Evolutionary conservation across 2,329 filamentous ascomycete species (phyloP).

Genomic region (Plectosphaerella sp.): DNA sequence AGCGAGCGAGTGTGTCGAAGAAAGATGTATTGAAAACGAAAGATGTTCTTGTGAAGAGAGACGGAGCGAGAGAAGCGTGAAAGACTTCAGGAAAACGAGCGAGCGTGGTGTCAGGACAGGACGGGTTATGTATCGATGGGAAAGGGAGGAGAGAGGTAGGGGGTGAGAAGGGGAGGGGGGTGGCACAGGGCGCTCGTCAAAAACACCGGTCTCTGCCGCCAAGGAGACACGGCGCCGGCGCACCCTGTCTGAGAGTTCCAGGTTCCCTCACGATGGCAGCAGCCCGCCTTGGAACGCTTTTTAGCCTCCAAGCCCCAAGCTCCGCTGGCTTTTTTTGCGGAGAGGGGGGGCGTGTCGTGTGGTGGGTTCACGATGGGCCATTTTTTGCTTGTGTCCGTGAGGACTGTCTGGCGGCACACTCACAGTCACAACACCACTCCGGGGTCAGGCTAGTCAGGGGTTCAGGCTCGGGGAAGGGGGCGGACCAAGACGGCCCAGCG

Average conservation of each 20-base stretch:
- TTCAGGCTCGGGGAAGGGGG: neutral
- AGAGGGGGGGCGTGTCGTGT: neutral
- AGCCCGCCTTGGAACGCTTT: neutral
- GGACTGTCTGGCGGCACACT: neutral
- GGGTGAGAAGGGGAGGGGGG: neutral
- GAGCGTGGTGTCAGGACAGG: neutral
- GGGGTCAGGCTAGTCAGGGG: neutral
- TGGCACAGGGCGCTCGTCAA: conserved; percentile 3
- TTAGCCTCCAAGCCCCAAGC: conserved; percentile 1
- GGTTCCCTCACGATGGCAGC: neutral
- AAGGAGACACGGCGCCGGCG: neutral
- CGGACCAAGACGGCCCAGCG: no score
- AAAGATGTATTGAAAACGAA: neutral
- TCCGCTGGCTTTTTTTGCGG: no score
- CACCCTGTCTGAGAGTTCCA: conserved; percentile 1
- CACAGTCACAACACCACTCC: neutral
- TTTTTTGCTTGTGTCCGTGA: no score
- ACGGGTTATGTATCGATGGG: neutral
- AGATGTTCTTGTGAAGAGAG: neutral
- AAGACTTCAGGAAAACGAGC: neutral
- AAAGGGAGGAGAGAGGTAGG: neutral
- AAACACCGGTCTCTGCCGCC: conserved; percentile 2
- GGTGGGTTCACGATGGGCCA: neutral
- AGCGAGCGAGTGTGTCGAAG: conserved; percentile 6
- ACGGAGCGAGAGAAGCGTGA: neutral